These are phyloP conservation scores for Coniochaeta pulveracea DNA, from an alignment of 2,329 filamentous ascomycete genomes.

Conservation along the genomic window DNA sequence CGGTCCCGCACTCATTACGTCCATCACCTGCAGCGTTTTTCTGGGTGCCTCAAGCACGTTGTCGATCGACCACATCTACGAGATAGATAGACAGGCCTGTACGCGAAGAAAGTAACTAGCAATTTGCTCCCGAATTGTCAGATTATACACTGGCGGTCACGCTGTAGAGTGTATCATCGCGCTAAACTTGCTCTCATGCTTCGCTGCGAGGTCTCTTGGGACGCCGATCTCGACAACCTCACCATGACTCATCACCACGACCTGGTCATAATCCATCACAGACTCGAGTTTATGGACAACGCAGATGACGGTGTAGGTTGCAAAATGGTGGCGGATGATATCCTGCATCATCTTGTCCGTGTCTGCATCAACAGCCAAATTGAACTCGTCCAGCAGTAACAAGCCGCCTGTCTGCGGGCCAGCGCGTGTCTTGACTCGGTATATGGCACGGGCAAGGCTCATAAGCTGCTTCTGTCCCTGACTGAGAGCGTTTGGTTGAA, in stretches of 20 bases:
- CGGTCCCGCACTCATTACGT: too few relatives aligned
- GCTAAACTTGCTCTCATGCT: neutral
- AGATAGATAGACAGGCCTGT: too few relatives aligned
- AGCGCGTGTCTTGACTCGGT: constrained; percentile 20
- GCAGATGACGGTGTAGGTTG: neutral
- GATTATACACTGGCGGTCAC: too few relatives aligned
- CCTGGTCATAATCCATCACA: neutral
- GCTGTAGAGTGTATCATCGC: too few relatives aligned
- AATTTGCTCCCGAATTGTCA: too few relatives aligned
- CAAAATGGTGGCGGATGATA: neutral
- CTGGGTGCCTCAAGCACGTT: too few relatives aligned
- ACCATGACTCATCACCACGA: neutral
- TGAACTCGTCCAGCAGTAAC: neutral
- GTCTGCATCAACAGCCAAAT: neutral
- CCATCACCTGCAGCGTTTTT: too few relatives aligned
- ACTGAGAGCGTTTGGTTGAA: constrained; percentile 34
- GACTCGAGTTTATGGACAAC: neutral
- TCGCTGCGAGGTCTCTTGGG: neutral
- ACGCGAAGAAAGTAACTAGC: too few relatives aligned
- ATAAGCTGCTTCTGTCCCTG: constrained; percentile 53
- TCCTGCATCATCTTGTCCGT: neutral
- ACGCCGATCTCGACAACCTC: neutral
- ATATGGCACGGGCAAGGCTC: constrained; percentile 45
- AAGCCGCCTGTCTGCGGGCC: neutral
- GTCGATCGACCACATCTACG: too few relatives aligned